Percentiles rank a stretch among this genome's conserved stretches.
Conservation (phyloP, 2,329 filamentous ascomycete species). For the Capronia epimyces region DNA sequence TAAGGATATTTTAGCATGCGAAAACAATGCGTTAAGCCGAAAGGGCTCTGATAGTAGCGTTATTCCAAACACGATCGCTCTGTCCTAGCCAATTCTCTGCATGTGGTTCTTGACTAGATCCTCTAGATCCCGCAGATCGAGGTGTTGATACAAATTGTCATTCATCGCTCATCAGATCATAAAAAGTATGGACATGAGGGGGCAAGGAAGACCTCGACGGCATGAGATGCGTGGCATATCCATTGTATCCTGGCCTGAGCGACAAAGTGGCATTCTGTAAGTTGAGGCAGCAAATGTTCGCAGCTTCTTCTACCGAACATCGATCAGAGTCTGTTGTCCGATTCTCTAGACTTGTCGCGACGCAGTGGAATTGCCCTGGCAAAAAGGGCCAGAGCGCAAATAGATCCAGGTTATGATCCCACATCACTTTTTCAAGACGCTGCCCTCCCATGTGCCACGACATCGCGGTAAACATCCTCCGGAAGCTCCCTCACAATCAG, state of each 20-base stretch:
- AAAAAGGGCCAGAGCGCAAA: no score
- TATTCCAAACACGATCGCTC: no score
- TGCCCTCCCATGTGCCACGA: constrained; percentile 70
- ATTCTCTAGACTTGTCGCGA: neutral
- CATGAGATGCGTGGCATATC: neutral
- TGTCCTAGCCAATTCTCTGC: neutral
- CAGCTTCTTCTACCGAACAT: neutral
- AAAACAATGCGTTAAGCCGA: no score
- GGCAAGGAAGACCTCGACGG: neutral
- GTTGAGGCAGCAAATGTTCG: neutral
- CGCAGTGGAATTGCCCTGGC: neutral
- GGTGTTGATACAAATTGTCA: neutral
- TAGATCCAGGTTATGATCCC: neutral
- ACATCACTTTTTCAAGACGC: constrained; percentile 5
- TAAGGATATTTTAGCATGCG: no score
- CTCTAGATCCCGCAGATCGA: neutral
- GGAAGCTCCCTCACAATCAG: constrained; percentile 86
- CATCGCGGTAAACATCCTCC: constrained; percentile 81
- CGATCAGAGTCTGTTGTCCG: neutral
- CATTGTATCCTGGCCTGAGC: neutral
- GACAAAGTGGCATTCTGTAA: neutral
- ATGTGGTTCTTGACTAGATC: neutral
- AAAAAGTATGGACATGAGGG: neutral
- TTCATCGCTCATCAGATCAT: neutral
- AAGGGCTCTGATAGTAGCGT: no score